Evolutionary conservation across 2,329 filamentous ascomycete species (phyloP), one percentile per base, ranked within the genome.

Genomic region (Trichoderma arundinaceum): DNA sequence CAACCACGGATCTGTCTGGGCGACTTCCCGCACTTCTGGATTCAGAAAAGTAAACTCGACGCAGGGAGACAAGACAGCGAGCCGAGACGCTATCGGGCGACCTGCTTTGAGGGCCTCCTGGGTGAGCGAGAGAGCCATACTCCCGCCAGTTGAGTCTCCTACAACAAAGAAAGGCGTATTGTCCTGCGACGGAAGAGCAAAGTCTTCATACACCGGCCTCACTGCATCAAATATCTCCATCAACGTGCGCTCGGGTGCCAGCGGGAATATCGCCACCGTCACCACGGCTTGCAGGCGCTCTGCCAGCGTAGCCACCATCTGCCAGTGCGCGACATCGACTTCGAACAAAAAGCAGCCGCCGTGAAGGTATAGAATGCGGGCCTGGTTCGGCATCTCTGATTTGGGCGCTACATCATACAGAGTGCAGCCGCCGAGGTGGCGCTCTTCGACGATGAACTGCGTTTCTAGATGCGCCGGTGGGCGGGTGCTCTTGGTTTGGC

Each of bases 71-170:
- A 75, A 74, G 33, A 69, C 62, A 8, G 75, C 72, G 7, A 77
- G 48, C 8, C 73, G 70, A 13, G 70, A 68, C 1, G 74, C 75
- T 4, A 68, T 67, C 8, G 70, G 73, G 7, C 64, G 66, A 0
- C 73, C 72, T 4, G 68, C 72, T 22, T 68, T 64, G 2, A 71
- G 68, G 19, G 75, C 73, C 32, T 72, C 68, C 59, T 76, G 74
- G 1, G 75, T 75, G 35, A 77, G 68, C 8, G 72, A 73, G 39
- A 77, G 69, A 1, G 73, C 65, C 71, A 77, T 71, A 53, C 70
- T 74, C 10, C 68, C 75, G 54, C 75, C 75, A 2, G 73, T 72
- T 12, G 74, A 76, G 65, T 77, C 75, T 3, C 75, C 75, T 22
- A 74, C 65, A 13, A 70, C 69, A 60, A 71, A 75, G 28, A 76